Evolutionary conservation across 495 filamentous ascomycete species (phyloP).

Genomic region (Darksidea phi): DNA sequence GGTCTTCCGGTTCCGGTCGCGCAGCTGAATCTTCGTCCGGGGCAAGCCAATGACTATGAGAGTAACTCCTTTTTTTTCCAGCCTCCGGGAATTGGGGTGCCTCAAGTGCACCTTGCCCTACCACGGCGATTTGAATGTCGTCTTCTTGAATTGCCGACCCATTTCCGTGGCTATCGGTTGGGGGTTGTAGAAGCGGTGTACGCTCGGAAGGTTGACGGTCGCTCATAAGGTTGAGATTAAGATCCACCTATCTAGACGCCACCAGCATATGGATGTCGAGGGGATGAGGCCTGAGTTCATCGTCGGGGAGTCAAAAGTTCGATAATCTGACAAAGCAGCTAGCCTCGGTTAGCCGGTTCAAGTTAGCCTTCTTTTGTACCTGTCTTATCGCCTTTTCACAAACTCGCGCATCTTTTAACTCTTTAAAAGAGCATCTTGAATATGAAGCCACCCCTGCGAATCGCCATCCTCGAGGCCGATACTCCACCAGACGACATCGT

Average conservation of each 20-base stretch:
- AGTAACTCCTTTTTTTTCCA: constrained; percentile 16
- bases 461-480: constrained; percentile 84
- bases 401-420: background rate
- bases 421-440: background rate
- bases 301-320: background rate
- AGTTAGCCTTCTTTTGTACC: background rate
- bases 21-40: constrained; percentile 27
- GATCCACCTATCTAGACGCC: background rate
- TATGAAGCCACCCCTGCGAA: constrained; percentile 60
- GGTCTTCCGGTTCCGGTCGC: constrained; percentile 5
- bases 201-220: constrained; percentile 15
- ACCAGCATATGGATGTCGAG: too few relatives aligned
- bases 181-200: constrained; percentile 24
- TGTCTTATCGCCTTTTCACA: constrained; percentile 10
- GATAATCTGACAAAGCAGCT: background rate
- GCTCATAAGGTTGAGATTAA: background rate
- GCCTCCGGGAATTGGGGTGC: constrained; percentile 2
- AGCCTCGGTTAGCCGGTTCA: background rate
- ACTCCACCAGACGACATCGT: constrained; percentile 58
- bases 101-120: constrained; percentile 13
- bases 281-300: background rate
- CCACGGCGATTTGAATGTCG: background rate
- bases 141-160: constrained; percentile 23
- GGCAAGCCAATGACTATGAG: constrained; percentile 32
- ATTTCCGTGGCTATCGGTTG: background rate